Conservation (phyloP, 192 early-diverging fungal species). For the Umbelopsis vinacea region DNA sequence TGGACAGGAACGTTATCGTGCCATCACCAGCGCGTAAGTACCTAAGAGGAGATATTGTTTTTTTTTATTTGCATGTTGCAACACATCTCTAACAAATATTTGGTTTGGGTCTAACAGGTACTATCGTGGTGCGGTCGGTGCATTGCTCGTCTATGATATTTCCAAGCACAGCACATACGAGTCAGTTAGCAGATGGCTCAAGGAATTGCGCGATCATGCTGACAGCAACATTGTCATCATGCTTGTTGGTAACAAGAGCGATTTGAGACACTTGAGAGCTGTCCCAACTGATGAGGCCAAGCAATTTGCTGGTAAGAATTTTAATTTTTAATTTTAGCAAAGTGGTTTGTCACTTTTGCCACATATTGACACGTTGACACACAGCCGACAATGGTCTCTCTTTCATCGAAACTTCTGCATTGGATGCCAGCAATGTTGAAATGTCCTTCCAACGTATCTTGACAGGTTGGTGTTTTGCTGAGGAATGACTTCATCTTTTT, state of each 20-base stretch:
- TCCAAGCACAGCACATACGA: conserved; percentile 95
- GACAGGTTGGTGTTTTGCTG: conserved; percentile 62
- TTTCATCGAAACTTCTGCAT: conserved; percentile 98
- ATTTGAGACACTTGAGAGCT: conserved; percentile 93
- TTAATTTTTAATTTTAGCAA: background rate
- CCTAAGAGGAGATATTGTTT: background rate
- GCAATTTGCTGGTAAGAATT: conserved; percentile 83
- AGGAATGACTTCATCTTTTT: background rate
- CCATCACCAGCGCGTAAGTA: conserved; percentile 76
- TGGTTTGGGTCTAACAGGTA: conserved; percentile 58
- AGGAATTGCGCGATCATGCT: conserved; percentile 96
- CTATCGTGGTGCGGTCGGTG: conserved; percentile 97
- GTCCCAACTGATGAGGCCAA: conserved; percentile 98
- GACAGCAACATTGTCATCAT: conserved; percentile 99
- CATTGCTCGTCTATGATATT: conserved; percentile 97
- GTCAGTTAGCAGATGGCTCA: conserved; percentile 96
- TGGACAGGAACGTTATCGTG: conserved; percentile 81
- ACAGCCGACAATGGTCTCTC: conserved; percentile 88
- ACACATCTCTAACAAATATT: too few species aligned
- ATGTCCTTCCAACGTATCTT: conserved; percentile 95
- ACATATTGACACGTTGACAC: background rate
- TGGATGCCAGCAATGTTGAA: conserved; percentile 98
- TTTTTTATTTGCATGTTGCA: too few species aligned
- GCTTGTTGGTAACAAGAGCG: conserved; percentile 99
- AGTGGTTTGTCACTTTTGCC: conserved; percentile 6